A percentile compares a stretch with the other conserved stretches of the same genome.
These are phyloP conservation scores for Aspergillus proliferans DNA, from an alignment of 2,329 filamentous ascomycete genomes.

Conservation along the genomic window DNA sequence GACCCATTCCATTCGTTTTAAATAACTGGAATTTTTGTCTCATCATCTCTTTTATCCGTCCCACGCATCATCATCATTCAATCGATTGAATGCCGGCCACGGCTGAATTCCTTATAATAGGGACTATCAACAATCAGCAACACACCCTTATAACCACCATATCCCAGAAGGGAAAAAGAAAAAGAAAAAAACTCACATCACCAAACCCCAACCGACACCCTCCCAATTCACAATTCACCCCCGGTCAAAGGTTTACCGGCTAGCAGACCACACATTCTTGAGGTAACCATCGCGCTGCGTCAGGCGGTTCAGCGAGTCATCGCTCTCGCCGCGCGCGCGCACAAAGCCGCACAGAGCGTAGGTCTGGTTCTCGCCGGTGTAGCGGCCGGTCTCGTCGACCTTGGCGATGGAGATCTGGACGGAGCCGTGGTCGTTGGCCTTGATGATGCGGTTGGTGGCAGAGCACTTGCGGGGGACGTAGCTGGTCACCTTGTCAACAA, in stretches of 20 bases:
- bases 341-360: constrained; percentile 98
- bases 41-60: background rate
- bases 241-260: constrained; percentile 31
- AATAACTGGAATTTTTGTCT: background rate
- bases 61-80: background rate
- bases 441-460: constrained; percentile 99
- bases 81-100: background rate
- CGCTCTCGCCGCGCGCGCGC: constrained; percentile 93
- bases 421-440: constrained; percentile 98
- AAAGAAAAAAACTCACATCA: constrained; percentile 13
- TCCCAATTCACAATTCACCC: background rate
- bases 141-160: too few species aligned
- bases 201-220: constrained; percentile 20
- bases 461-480: constrained; percentile 99
- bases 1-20: background rate
- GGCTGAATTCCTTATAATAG: background rate
- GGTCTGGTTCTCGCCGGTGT: constrained; percentile 93
- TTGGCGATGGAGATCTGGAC: constrained; percentile 97
- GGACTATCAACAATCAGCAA: background rate
- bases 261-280: constrained; percentile 91
- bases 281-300: constrained; percentile 92
- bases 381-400: constrained; percentile 97
- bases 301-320: constrained; percentile 93
- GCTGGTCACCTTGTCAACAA: constrained; percentile 41
- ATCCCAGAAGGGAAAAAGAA: background rate